Evolutionary conservation across 2,329 filamentous ascomycete species (phyloP).

Genomic region (Pezicula carpinea): DNA sequence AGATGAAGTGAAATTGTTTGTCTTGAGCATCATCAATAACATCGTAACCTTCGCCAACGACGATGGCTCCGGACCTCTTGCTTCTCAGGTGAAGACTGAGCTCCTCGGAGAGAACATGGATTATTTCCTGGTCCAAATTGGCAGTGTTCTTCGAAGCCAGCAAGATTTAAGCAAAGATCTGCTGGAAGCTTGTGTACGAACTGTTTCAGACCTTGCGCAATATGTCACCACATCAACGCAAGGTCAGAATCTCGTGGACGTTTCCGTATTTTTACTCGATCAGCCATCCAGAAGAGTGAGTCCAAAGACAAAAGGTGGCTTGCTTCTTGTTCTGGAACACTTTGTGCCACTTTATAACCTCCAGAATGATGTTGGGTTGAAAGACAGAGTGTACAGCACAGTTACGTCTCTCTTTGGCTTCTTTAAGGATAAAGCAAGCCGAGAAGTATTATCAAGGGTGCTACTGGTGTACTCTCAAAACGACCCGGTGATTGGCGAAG

Average conservation of each 20-base stretch:
- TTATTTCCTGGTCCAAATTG: slow-evolving; percentile 62
- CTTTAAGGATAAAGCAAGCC: slow-evolving; percentile 76
- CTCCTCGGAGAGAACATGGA: slow-evolving; percentile 54
- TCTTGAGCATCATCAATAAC: slow-evolving; percentile 70
- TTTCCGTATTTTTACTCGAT: slow-evolving; percentile 74
- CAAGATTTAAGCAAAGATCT: slow-evolving; percentile 63
- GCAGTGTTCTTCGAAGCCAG: slow-evolving; percentile 57
- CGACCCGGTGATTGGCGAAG: slow-evolving; percentile 53
- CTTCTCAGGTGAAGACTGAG: slow-evolving; percentile 46
- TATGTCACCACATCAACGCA: slow-evolving; percentile 65
- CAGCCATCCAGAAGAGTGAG: slow-evolving; percentile 82
- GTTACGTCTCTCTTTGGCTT: slow-evolving; percentile 82
- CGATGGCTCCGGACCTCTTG: slow-evolving; percentile 43
- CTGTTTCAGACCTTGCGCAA: slow-evolving; percentile 70
- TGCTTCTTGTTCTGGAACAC: slow-evolving; percentile 75
- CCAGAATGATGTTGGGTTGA: slow-evolving; percentile 51
- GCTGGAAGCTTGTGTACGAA: slow-evolving; percentile 72
- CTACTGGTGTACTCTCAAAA: slow-evolving; percentile 65
- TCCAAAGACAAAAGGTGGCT: slow-evolving; percentile 74
- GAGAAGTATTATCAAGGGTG: slow-evolving; percentile 69
- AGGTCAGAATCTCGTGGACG: slow-evolving; percentile 71
- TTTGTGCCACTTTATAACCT: slow-evolving; percentile 66
- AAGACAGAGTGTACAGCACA: slow-evolving; percentile 64
- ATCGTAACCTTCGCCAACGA: slow-evolving; percentile 58
- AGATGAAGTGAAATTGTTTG: slow-evolving; percentile 80